Evolutionary conservation across 768 basidiomycete species (phyloP).

Genomic region (Serendipita sp.): DNA sequence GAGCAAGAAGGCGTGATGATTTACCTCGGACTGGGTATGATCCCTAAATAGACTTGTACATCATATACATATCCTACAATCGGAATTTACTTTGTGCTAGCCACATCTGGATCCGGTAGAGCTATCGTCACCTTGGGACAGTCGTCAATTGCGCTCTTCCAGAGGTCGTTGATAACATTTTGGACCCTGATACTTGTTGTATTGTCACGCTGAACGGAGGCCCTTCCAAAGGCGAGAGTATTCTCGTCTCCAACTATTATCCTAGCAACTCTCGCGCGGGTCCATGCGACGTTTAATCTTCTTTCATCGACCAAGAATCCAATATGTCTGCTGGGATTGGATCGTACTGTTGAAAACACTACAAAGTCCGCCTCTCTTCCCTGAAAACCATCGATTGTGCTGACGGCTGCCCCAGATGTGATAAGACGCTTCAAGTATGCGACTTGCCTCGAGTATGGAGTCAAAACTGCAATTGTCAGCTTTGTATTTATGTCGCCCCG

Average conservation of each 20-base stretch:
- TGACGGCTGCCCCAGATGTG: constrained; percentile 21
- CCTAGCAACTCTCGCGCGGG: constrained; percentile 38
- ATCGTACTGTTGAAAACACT: constrained; percentile 47
- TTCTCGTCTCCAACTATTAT: constrained; percentile 41
- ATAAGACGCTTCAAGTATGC: constrained; percentile 25
- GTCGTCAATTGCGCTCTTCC: background rate
- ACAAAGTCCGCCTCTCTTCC: constrained; percentile 52
- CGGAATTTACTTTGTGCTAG: background rate
- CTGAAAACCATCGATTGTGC: constrained; percentile 49
- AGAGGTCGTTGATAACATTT: background rate
- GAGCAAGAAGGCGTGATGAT: background rate
- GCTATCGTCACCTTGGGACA: background rate
- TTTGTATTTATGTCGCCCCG: background rate
- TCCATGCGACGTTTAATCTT: constrained; percentile 56
- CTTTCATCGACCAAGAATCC: constrained; percentile 48
- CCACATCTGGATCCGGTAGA: background rate
- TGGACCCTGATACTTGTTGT: background rate
- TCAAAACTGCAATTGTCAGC: constrained; percentile 29
- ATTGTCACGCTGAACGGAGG: background rate
- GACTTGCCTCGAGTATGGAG: constrained; percentile 45
- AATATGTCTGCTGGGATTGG: constrained; percentile 41
- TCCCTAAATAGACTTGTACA: background rate
- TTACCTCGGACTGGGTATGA: background rate
- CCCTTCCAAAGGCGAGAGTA: constrained; percentile 24
- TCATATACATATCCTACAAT: background rate